phyloP scores from a whole-genome alignment of 371 early-diverging fungal genomes.

The Gilbertella persicaria region DNA sequence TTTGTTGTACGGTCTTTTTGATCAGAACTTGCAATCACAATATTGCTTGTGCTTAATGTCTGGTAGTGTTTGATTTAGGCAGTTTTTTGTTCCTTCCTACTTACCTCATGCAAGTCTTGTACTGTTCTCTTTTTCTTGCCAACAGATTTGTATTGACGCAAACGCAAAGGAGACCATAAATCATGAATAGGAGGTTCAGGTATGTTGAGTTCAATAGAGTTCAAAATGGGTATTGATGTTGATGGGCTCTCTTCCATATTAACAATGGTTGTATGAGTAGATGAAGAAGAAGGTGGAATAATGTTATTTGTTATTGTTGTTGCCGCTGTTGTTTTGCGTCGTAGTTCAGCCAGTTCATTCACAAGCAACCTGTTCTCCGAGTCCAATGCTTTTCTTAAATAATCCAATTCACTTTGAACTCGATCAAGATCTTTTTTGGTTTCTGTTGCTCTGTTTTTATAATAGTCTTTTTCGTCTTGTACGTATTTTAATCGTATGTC shows the following conservation, averaged over 20 bases:
- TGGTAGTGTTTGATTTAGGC: not conserved
- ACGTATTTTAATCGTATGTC: constrained; percentile 33
- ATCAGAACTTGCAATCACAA: not conserved
- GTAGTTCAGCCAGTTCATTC: constrained; percentile 35
- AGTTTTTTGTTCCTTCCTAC: not conserved
- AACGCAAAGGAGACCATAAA: constrained; percentile 37
- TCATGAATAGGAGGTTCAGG: constrained; percentile 18
- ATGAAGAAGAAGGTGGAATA: not conserved
- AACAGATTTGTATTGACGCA: constrained; percentile 30
- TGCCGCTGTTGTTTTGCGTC: constrained; percentile 12
- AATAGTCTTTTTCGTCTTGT: constrained; percentile 50
- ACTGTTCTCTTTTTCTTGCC: constrained; percentile 32
- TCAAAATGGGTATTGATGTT: constrained; percentile 1
- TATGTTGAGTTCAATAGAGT: constrained; percentile 26
- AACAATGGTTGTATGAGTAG: not conserved
- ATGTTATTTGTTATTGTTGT: not conserved
- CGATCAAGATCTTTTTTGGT: constrained; percentile 43
- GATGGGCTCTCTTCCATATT: not conserved
- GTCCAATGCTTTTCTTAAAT: constrained; percentile 34
- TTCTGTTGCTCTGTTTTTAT: constrained; percentile 41
- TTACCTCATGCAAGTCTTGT: constrained; percentile 43
- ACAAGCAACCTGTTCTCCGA: constrained; percentile 34
- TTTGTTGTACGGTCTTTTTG: constrained; percentile 5
- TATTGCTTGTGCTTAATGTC: not conserved
- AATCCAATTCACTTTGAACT: constrained; percentile 37